Percentiles rank a stretch among this genome's conserved stretches.
Conservation (phyloP, 768 basidiomycete species). For the Suillus hirtellus region DNA sequence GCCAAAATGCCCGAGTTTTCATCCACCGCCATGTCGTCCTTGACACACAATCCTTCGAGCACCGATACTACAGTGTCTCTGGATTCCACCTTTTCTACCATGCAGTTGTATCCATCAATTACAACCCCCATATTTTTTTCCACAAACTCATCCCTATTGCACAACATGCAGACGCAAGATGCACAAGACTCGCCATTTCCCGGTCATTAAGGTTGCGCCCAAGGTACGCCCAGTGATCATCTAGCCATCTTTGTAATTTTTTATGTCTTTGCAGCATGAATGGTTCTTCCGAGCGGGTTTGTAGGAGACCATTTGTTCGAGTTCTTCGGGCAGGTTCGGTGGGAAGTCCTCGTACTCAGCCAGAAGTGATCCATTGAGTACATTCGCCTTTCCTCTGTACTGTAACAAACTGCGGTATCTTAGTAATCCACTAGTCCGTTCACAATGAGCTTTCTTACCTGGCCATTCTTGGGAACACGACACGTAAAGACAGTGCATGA, state of each 20-base stretch:
- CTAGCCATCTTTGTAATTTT: too few relatives aligned
- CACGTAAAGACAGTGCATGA: neutral
- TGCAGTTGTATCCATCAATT: neutral
- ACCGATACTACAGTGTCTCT: neutral
- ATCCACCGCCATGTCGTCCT: neutral
- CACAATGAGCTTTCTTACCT: neutral
- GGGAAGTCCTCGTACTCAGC: neutral
- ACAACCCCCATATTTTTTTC: neutral
- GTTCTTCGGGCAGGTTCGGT: neutral
- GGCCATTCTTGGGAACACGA: neutral
- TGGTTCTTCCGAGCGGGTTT: neutral
- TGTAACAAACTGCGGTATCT: neutral
- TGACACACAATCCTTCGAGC: neutral
- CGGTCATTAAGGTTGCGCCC: neutral
- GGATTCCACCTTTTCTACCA: too few relatives aligned
- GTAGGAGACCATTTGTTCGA: neutral
- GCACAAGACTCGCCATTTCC: neutral
- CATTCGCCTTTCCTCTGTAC: neutral
- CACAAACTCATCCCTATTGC: neutral
- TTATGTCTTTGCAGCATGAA: neutral
- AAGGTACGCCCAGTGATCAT: neutral
- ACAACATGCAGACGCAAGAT: neutral
- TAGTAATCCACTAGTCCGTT: neutral
- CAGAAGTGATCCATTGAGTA: neutral
- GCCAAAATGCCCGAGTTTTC: conserved; percentile 1